Evolutionary conservation across 2,329 filamentous ascomycete species (phyloP).

Genomic region (Nigrospora sphaerica): DNA sequence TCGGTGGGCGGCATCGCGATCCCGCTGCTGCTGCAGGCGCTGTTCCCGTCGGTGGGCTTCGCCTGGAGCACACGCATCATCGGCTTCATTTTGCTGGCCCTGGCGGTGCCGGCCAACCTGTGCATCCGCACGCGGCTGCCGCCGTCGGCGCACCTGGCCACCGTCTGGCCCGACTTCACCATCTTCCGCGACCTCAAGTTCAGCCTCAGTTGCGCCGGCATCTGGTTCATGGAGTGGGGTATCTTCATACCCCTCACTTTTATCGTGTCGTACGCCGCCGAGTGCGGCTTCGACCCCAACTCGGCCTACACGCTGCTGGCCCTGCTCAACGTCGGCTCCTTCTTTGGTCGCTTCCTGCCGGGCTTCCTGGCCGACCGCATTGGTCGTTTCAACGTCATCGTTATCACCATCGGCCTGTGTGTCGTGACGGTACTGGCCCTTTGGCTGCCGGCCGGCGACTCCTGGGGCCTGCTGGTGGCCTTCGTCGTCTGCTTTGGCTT

Average conservation of each 20-base stretch:
- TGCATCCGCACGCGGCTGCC: constrained; percentile 24
- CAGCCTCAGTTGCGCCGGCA: constrained; percentile 29
- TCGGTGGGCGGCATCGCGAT: constrained; percentile 22
- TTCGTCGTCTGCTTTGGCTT: constrained; percentile 62
- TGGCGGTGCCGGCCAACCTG: constrained; percentile 16
- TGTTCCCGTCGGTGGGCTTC: constrained; percentile 23
- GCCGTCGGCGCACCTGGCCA: constrained; percentile 21
- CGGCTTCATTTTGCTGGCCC: constrained; percentile 19
- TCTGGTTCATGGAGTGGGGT: constrained; percentile 40
- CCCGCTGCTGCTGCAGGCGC: constrained; percentile 23
- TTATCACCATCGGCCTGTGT: constrained; percentile 39
- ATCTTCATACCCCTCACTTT: constrained; percentile 40
- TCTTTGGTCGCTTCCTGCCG: constrained; percentile 58
- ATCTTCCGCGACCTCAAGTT: constrained; percentile 34
- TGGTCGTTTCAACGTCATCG: constrained; percentile 62
- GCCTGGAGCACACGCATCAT: constrained; percentile 25
- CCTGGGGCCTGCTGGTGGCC: constrained; percentile 42
- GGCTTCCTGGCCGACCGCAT: constrained; percentile 59
- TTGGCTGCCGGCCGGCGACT: constrained; percentile 50
- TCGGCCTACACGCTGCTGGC: constrained; percentile 38
- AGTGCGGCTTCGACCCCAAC: background rate
- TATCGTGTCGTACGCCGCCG: constrained; percentile 35
- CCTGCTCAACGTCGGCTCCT: constrained; percentile 60
- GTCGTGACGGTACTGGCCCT: constrained; percentile 42
- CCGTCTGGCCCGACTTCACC: constrained; percentile 25